These are phyloP conservation scores for Mycogone perniciosa DNA, from an alignment of 2,329 filamentous ascomycete genomes.

Conservation along the genomic window DNA sequence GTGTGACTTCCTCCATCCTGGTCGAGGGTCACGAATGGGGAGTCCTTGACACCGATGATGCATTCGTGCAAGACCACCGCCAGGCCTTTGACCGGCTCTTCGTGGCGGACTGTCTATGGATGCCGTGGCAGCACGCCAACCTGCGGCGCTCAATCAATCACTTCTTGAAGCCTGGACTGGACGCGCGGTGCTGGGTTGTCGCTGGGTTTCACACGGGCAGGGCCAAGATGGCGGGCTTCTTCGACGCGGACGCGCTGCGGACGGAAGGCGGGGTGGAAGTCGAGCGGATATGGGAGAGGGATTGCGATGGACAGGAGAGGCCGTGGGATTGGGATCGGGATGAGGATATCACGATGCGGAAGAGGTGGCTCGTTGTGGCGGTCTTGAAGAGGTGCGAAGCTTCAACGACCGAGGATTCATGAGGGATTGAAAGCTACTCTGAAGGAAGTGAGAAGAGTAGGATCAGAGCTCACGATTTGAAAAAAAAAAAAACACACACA, in stretches of 20 bases:
- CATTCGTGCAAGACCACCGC: conserved; percentile 8
- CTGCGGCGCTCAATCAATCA: conserved; percentile 55
- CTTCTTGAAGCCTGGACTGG: conserved; percentile 43
- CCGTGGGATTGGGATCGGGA: conserved; percentile 56
- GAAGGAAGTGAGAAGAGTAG: too few relatives aligned
- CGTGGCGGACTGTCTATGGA: conserved; percentile 71
- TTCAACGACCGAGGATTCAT: not conserved
- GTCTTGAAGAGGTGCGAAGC: conserved; percentile 36
- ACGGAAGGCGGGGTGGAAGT: conserved; percentile 48
- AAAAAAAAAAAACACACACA: too few relatives aligned
- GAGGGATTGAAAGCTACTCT: too few relatives aligned
- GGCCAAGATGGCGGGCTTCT: conserved; percentile 59
- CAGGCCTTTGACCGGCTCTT: conserved; percentile 54
- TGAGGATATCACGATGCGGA: conserved; percentile 57
- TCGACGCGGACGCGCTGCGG: conserved; percentile 40
- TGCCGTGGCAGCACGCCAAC: conserved; percentile 65
- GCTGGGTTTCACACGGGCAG: conserved; percentile 69
- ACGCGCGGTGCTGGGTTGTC: conserved; percentile 55
- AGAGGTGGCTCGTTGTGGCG: conserved; percentile 64
- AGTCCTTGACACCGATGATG: conserved; percentile 26
- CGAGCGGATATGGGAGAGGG: conserved; percentile 62
- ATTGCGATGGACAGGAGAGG: conserved; percentile 57
- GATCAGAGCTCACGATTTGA: too few relatives aligned
- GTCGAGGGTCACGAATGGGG: conserved; percentile 63
- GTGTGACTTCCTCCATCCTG: conserved; percentile 22